These are phyloP conservation scores for Ganoderma multipileum DNA, from an alignment of 1,284 basidiomycete genomes.

Conservation along the genomic window DNA sequence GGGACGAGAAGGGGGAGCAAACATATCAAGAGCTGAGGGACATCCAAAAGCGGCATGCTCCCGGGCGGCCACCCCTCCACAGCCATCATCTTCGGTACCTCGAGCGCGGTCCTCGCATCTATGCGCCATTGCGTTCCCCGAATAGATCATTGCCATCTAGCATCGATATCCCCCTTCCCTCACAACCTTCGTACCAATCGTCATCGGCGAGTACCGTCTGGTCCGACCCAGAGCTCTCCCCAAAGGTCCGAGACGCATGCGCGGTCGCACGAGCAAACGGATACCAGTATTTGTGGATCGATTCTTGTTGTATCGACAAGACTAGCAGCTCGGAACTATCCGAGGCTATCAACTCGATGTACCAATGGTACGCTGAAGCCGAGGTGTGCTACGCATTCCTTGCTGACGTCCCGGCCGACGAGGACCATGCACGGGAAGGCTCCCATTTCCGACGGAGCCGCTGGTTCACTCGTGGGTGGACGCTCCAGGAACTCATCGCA, in stretches of 20 bases:
- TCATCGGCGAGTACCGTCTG: background rate
- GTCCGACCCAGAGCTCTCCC: background rate
- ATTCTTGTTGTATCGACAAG: background rate
- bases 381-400: background rate
- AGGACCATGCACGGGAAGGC: background rate
- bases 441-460: background rate
- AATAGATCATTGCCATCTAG: background rate
- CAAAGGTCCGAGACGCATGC: background rate
- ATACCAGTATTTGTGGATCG: background rate
- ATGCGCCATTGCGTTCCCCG: background rate
- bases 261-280: background rate
- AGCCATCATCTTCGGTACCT: background rate
- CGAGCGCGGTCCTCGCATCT: background rate
- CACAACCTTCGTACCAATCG: background rate
- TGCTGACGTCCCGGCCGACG: background rate
- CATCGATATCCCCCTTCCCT: background rate
- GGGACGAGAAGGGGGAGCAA: background rate
- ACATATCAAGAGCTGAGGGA: background rate
- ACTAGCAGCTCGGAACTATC: background rate
- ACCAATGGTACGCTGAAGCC: background rate
- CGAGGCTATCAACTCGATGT: background rate
- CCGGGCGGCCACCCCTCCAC: background rate
- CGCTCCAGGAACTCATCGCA: background rate
- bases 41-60: background rate
- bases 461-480: background rate